Base-by-base conservation (phyloP, 1,284 basidiomycete species). In the Pascua guehoae region DNA sequence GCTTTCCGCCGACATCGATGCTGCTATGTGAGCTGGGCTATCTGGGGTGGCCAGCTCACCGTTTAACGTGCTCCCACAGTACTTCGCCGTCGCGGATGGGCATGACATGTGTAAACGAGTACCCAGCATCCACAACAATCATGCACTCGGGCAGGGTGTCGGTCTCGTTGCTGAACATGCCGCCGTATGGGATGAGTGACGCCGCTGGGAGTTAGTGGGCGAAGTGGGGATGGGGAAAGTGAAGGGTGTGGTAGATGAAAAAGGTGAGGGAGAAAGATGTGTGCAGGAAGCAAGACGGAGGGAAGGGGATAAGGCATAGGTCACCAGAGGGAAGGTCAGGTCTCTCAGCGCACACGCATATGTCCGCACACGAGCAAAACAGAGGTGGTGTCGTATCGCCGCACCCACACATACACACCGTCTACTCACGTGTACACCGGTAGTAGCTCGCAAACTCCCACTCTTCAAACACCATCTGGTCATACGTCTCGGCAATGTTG, bases 401-500 rank as follows among this genome's bases (percentile, higher is more conserved):
- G 24, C 24, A 32, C 24, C 24, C 24, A 32, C 24, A 32, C 24
- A 32, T 7, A 7, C 24, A 32, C 24, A 32, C 4, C 24, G 24
- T 32, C 10, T 10, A 81, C 87, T 73, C 76, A 93, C 91, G 86
- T 51, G 89, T 85, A 69, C 85, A 86, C 40, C 92, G 83, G 74
- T 85, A 83, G 72, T 91, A 90, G 47, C 88, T 86, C 46, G 82
- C 80, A 70, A 95, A 96, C 67, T 94, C 93, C 79, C 94, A 98
- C 75, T 96, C 92, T 70, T 98, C 94, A 68, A 96, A 96, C 0
- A 95, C 80, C 71, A 98, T 88, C 76, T 96, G 88, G 73, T 97
- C 94, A 64, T 93, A 92, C 42, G 89, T 84, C 44, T 91, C 88
- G 77, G 93, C 88, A 16, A 95, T 84, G 71, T 91, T 91, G 16